phyloP scores from a whole-genome alignment of 2,329 filamentous ascomycete species.

The Nothophaeocryptopus gaeumannii region DNA sequence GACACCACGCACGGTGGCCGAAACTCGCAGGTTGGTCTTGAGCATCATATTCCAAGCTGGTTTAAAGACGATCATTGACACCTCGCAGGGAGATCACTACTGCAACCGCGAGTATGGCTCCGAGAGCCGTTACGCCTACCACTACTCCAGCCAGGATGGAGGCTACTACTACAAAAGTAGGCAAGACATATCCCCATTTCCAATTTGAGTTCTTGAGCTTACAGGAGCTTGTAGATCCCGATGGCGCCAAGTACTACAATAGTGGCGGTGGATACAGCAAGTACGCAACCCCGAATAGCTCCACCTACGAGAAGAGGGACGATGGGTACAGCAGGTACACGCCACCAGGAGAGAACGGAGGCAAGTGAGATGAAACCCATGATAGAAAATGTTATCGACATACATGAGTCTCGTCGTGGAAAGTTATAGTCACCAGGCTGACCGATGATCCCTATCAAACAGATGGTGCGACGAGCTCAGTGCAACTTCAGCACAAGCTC shows the following conservation, averaged over 20 bases:
- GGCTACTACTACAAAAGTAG: slow-evolving; percentile 68
- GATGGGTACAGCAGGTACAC: too few relatives aligned
- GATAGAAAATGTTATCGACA: too few relatives aligned
- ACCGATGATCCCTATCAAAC: too few relatives aligned
- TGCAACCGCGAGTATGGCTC: slow-evolving; percentile 64
- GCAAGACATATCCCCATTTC: slow-evolving; percentile 7
- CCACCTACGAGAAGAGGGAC: too few relatives aligned
- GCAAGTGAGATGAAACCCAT: too few relatives aligned
- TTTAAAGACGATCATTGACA: not conserved
- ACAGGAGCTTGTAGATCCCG: slow-evolving; percentile 23
- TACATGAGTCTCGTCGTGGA: too few relatives aligned
- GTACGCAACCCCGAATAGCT: slow-evolving; percentile 49
- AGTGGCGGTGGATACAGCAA: slow-evolving; percentile 55
- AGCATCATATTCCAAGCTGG: too few relatives aligned
- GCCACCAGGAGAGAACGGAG: too few relatives aligned
- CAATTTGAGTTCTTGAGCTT: not conserved
- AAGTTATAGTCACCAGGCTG: too few relatives aligned
- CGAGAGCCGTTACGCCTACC: slow-evolving; percentile 59
- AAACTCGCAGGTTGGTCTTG: too few relatives aligned
- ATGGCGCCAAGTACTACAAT: slow-evolving; percentile 68
- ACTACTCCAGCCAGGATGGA: slow-evolving; percentile 63
- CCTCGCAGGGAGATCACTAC: slow-evolving; percentile 63
- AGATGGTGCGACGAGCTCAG: too few relatives aligned
- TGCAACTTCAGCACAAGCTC: not conserved
- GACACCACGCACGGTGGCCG: too few relatives aligned